A percentile compares a stretch with the other conserved stretches of the same genome.
phyloP scores from a whole-genome alignment of 441 rosid species.

The Euphorbia schlechtendalii region DNA sequence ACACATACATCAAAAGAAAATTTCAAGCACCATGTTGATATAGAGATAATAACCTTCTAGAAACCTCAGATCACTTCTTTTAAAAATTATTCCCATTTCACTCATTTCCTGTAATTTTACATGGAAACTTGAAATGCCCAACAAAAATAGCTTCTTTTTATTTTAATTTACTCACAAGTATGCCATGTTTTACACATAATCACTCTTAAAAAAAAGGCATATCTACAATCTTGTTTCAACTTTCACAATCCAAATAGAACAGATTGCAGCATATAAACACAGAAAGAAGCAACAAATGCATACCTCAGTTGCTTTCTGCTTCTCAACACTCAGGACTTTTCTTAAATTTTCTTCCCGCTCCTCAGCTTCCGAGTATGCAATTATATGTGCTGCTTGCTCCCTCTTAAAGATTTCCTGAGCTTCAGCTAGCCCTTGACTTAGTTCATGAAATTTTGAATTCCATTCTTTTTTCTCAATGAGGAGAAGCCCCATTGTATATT shows the following conservation, averaged over 20 bases:
- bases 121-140: too few relatives aligned
- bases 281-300: conserved; percentile 14
- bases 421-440: conserved; percentile 53
- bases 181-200: background rate
- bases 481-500: conserved; percentile 82
- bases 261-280: background rate
- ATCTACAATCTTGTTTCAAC: background rate
- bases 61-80: background rate
- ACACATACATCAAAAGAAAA: background rate
- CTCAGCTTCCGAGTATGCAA: conserved; percentile 64
- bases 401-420: conserved; percentile 62
- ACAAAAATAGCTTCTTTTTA: background rate
- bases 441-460: conserved; percentile 40
- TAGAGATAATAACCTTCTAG: background rate
- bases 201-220: background rate
- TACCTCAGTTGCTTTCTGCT: conserved; percentile 63
- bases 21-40: background rate
- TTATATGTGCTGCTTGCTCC: conserved; percentile 49
- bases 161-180: background rate
- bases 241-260: background rate
- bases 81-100: background rate
- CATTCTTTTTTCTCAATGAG: conserved; percentile 80
- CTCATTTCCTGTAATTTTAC: background rate
- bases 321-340: conserved; percentile 51
- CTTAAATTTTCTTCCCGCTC: conserved; percentile 59